These are phyloP conservation scores for Phialophora chinensis DNA, from an alignment of 2,329 filamentous ascomycete genomes.

Conservation along the genomic window DNA sequence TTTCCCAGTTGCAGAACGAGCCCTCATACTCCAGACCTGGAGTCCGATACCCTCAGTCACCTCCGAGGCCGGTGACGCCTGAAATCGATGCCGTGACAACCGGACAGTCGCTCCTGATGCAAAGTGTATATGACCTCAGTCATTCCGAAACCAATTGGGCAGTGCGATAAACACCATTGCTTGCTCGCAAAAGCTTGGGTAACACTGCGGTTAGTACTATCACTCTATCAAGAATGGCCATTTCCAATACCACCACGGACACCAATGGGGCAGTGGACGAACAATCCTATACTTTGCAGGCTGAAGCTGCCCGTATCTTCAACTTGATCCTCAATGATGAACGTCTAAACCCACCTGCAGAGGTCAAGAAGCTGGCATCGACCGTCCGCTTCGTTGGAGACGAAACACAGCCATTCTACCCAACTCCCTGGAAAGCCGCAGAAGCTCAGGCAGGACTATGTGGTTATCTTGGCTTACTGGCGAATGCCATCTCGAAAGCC, in stretches of 20 bases:
- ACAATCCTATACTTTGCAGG: conserved; percentile 11
- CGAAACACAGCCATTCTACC: conserved; percentile 49
- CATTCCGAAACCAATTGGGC: too few species aligned
- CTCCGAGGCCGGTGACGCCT: too few species aligned
- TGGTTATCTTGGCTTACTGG: conserved; percentile 65
- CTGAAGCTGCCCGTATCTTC: conserved; percentile 8
- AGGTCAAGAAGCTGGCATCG: conserved; percentile 1
- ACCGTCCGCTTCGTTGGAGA: conserved; percentile 43
- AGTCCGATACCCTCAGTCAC: too few species aligned
- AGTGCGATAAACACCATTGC: too few species aligned
- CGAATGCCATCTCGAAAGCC: conserved; percentile 64
- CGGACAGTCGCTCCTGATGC: too few species aligned
- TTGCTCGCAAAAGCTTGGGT: too few species aligned
- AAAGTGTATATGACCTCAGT: too few species aligned
- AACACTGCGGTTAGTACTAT: not conserved
- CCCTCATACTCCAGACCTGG: too few species aligned
- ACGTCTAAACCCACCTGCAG: conserved; percentile 19
- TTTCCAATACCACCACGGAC: not conserved
- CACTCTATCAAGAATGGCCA: not conserved
- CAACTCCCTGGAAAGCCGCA: conserved; percentile 59
- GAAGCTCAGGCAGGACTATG: conserved; percentile 63
- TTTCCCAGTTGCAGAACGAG: too few species aligned
- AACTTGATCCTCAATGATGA: conserved; percentile 5
- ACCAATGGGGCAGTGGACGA: not conserved
- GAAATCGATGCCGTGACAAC: too few species aligned